phyloP scores from a whole-genome alignment of 2,329 filamentous ascomycete species.

The Talaromyces sp. region DNA sequence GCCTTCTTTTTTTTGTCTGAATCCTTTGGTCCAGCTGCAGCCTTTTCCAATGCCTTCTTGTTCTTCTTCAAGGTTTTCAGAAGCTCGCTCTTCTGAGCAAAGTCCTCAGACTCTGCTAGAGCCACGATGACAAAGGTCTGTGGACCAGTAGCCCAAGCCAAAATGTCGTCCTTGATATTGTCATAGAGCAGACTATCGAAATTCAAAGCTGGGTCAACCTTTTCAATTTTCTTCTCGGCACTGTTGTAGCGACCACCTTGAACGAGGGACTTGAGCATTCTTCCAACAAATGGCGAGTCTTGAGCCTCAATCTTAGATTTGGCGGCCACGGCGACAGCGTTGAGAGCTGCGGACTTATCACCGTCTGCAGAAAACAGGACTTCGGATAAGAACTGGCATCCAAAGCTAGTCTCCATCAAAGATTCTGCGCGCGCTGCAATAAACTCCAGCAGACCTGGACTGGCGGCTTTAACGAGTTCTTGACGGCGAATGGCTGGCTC shows the following conservation, averaged over 20 bases:
- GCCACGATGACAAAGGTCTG: conserved; percentile 85
- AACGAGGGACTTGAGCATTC: conserved; percentile 88
- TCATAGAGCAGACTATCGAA: conserved; percentile 83
- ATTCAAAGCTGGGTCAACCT: conserved; percentile 70
- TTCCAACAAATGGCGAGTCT: conserved; percentile 65
- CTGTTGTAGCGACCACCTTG: conserved; percentile 85
- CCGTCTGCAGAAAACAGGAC: conserved; percentile 73
- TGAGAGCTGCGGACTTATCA: conserved; percentile 72
- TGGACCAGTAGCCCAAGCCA: conserved; percentile 81
- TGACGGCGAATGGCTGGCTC: conserved; percentile 71
- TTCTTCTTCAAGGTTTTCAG: conserved; percentile 69
- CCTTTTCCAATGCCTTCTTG: conserved; percentile 63
- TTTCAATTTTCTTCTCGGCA: conserved; percentile 66
- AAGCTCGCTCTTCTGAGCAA: conserved; percentile 65
- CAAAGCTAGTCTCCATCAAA: conserved; percentile 73
- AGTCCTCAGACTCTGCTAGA: conserved; percentile 72
- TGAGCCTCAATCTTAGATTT: conserved; percentile 53
- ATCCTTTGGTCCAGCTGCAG: conserved; percentile 57
- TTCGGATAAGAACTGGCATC: conserved; percentile 82
- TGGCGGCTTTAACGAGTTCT: conserved; percentile 73
- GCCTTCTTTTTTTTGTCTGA: conserved; percentile 41
- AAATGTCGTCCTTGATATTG: conserved; percentile 69
- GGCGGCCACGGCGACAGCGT: conserved; percentile 58
- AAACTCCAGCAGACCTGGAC: conserved; percentile 70
- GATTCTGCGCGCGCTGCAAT: conserved; percentile 67